Conservation (phyloP, 345 rosid genomes). For the Angophora floribunda region DNA sequence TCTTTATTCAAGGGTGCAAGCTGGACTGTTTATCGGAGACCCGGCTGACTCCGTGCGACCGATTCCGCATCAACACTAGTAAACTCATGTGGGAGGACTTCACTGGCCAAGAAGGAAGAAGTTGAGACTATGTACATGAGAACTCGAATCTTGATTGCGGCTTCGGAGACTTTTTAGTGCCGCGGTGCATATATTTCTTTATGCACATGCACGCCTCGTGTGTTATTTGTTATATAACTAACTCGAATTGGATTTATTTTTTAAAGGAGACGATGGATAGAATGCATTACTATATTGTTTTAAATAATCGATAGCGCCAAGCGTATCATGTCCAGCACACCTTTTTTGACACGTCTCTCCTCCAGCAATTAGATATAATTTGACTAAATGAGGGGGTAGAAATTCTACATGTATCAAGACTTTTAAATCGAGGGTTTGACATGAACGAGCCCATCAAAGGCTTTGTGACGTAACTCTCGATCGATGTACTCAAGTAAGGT, state of each 20-base stretch:
- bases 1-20: too few species aligned
- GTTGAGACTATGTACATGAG: neutral
- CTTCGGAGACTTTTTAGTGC: neutral
- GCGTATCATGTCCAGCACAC: neutral
- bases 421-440: neutral
- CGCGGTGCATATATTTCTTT: neutral
- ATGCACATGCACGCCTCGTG: neutral
- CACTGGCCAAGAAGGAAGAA: too few species aligned
- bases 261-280: fast-evolving
- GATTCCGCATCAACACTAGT: neutral
- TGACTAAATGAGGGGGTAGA: neutral
- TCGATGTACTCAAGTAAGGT: neutral
- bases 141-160: neutral
- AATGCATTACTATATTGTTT: neutral
- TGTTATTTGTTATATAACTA: neutral
- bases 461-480: neutral
- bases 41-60: neutral
- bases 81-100: neutral
- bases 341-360: neutral
- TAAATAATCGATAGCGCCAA: neutral
- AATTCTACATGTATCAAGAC: neutral
- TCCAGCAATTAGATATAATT: neutral
- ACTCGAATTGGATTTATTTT: neutral
- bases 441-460: neutral
- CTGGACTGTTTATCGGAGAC: neutral